Evolutionary conservation across 2,329 filamentous ascomycete genomes (phyloP).

Genomic region (Coniochaeta ligniaria): DNA sequence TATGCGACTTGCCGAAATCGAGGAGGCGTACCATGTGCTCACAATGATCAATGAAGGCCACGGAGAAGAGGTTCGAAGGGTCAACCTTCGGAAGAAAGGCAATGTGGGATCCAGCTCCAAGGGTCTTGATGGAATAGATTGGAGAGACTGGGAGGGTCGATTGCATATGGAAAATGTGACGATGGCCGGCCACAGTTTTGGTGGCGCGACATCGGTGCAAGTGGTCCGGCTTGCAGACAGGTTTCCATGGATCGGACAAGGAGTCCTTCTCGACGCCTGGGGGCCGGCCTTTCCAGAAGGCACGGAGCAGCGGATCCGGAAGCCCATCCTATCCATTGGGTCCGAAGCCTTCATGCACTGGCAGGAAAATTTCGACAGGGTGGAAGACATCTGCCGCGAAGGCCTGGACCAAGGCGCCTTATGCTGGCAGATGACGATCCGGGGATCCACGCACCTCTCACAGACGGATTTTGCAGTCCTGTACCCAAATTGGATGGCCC

Average conservation of each 20-base stretch:
- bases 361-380: conserved; percentile 53
- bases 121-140: conserved; percentile 47
- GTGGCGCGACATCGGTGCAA: conserved; percentile 57
- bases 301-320: conserved; percentile 29
- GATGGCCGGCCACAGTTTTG: conserved; percentile 60
- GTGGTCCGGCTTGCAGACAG: conserved; percentile 39
- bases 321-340: conserved; percentile 56
- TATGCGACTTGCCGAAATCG: conserved; percentile 55
- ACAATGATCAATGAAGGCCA: conserved; percentile 45
- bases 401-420: conserved; percentile 35
- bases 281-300: conserved; percentile 38
- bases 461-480: conserved; percentile 61
- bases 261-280: conserved; percentile 62
- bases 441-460: conserved; percentile 57
- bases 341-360: conserved; percentile 66
- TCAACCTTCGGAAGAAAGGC: conserved; percentile 50
- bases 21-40: conserved; percentile 53
- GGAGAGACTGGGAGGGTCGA: conserved; percentile 47
- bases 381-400: conserved; percentile 50
- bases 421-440: conserved; percentile 44
- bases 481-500: conserved; percentile 50
- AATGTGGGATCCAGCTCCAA: conserved; percentile 51
- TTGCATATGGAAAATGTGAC: conserved; percentile 52
- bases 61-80: conserved; percentile 39
- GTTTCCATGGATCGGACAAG: conserved; percentile 46